Evolutionary conservation across 805 yeast species (phyloP).

Genomic region (Wickerhamomyces hampshirensis): DNA sequence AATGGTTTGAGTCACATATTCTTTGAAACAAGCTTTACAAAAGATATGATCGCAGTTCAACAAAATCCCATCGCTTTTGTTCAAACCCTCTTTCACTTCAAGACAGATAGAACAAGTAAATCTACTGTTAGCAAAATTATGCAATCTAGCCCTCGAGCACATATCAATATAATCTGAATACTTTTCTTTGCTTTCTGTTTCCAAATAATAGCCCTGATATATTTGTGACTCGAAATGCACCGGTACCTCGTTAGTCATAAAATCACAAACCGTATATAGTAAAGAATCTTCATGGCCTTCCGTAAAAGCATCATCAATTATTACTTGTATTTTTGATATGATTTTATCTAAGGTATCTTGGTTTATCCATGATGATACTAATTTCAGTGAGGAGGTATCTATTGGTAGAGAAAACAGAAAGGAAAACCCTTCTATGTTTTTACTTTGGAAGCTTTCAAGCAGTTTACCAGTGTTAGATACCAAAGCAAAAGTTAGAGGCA

Average conservation of each 20-base stretch:
- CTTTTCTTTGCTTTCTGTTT: constrained; percentile 3
- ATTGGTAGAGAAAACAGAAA: constrained; percentile 1
- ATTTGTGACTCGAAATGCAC: constrained; percentile 3
- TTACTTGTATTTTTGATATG: constrained; percentile 28
- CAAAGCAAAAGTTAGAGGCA: constrained; percentile 1
- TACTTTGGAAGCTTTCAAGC: background rate
- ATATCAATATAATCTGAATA: constrained; percentile 6
- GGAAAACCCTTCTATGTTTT: constrained; percentile 1
- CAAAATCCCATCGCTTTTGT: constrained; percentile 24
- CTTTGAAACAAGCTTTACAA: constrained; percentile 41
- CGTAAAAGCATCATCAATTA: background rate
- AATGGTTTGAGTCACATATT: constrained; percentile 39
- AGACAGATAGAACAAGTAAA: constrained; percentile 57
- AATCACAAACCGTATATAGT: constrained; percentile 40
- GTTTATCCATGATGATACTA: background rate
- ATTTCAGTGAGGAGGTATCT: constrained; percentile 21
- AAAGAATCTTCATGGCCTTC: constrained; percentile 30
- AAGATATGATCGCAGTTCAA: constrained; percentile 45
- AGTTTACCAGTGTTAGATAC: background rate
- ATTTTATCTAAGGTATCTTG: constrained; percentile 5
- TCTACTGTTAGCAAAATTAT: constrained; percentile 31
- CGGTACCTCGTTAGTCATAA: constrained; percentile 25
- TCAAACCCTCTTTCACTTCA: constrained; percentile 41
- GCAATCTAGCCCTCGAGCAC: constrained; percentile 11
- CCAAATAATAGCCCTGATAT: constrained; percentile 10